A percentile compares a stretch with the other conserved stretches of the same genome.
Conservation (phyloP, 257 asterid species). For the Oldenlandia corymbosa region DNA sequence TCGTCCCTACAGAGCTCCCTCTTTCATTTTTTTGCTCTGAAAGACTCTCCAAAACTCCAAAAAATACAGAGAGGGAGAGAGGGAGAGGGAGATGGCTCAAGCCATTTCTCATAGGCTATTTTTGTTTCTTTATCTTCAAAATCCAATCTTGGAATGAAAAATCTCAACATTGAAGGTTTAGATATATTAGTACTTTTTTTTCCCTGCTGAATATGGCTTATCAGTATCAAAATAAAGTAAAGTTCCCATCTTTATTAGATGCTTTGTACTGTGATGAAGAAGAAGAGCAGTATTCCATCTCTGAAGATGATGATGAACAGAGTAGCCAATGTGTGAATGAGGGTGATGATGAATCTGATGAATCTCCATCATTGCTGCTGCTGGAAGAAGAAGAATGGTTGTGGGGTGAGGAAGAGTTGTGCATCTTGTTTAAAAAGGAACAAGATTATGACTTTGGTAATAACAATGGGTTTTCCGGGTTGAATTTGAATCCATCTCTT, state of each 20-base stretch:
- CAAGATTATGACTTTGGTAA: constrained; percentile 28
- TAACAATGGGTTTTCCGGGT: constrained; percentile 14
- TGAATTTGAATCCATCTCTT: constrained; percentile 28
- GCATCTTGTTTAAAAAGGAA: constrained; percentile 51
- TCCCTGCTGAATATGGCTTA: constrained; percentile 31
- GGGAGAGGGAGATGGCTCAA: constrained; percentile 32
- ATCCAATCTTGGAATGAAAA: constrained; percentile 29
- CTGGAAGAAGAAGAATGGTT: constrained; percentile 31
- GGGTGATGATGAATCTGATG: not conserved
- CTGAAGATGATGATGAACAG: constrained; percentile 18
- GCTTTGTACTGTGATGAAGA: constrained; percentile 50
- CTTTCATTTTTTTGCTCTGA: not conserved
- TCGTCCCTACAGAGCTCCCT: not conserved
- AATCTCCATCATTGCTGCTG: constrained; percentile 18
- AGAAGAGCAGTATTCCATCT: constrained; percentile 26
- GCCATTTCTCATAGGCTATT: constrained; percentile 22
- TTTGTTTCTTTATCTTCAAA: constrained; percentile 11
- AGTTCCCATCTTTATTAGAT: constrained; percentile 29
- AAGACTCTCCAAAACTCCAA: not conserved
- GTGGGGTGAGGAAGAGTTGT: constrained; percentile 47
- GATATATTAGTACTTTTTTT: constrained; percentile 24
- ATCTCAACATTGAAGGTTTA: constrained; percentile 3
- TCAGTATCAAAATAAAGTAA: constrained; percentile 24
- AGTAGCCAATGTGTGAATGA: constrained; percentile 20
- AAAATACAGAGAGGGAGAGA: not conserved